Evolutionary conservation across 768 basidiomycete genomes (phyloP).

Genomic region (Tephrocybe sp.): DNA sequence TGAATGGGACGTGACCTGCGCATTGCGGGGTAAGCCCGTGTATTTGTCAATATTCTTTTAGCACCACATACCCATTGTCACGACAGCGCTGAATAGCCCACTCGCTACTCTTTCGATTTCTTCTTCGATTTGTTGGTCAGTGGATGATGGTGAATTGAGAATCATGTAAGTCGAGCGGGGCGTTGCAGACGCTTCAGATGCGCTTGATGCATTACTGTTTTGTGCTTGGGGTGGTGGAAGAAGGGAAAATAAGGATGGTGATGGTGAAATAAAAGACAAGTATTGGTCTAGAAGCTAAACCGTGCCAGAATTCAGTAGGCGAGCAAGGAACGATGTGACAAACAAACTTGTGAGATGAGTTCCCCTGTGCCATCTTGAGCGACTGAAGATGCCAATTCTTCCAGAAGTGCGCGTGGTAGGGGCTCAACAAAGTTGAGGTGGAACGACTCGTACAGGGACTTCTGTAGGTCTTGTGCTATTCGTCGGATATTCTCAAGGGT

Average conservation of each 20-base stretch:
- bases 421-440: constrained; percentile 96
- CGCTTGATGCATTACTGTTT: constrained; percentile 30
- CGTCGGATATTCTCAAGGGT: constrained; percentile 82
- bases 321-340: not conserved
- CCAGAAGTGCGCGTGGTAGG: constrained; percentile 80
- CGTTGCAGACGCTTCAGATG: constrained; percentile 31
- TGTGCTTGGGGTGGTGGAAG: constrained; percentile 54
- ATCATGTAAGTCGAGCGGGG: constrained; percentile 72
- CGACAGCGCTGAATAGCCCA: constrained; percentile 89
- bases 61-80: constrained; percentile 68
- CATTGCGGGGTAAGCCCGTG: constrained; percentile 2
- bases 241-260: constrained; percentile 89
- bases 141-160: constrained; percentile 87
- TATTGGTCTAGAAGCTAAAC: constrained; percentile 91
- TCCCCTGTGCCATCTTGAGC: constrained; percentile 83
- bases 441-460: constrained; percentile 86
- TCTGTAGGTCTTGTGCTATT: constrained; percentile 91
- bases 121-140: constrained; percentile 87
- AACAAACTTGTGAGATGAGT: constrained; percentile 69
- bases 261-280: constrained; percentile 92
- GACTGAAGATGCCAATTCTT: constrained; percentile 88
- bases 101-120: constrained; percentile 90
- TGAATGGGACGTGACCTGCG: constrained; percentile 87
- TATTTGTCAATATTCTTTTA: not conserved
- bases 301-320: constrained; percentile 7